Conservation (phyloP, 2,329 filamentous ascomycete species). For the Fusarium circinatum region DNA sequence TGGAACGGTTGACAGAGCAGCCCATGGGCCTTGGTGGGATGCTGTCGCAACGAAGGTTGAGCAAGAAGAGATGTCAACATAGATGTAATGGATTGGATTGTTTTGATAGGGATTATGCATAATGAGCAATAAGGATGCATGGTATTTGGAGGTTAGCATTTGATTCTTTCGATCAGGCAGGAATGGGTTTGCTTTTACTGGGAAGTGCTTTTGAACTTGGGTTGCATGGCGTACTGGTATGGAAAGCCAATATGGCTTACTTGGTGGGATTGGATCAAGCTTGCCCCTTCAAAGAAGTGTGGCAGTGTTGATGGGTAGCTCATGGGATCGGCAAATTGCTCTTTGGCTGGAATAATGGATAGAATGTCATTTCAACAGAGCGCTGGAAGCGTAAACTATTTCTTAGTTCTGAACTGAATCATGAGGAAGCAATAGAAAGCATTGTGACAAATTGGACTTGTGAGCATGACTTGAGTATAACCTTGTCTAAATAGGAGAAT, state of each 20-base stretch:
- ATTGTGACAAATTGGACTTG: no score
- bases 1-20: slow-evolving; percentile 72
- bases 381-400: background rate
- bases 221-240: slow-evolving; percentile 36
- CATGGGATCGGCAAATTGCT: slow-evolving; percentile 5
- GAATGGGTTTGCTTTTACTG: slow-evolving; percentile 15
- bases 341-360: slow-evolving; percentile 18
- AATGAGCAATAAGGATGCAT: slow-evolving; percentile 37
- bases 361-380: slow-evolving; percentile 17
- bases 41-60: slow-evolving; percentile 67
- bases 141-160: slow-evolving; percentile 27
- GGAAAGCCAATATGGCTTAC: slow-evolving; percentile 18
- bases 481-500: background rate
- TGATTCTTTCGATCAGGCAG: slow-evolving; percentile 5
- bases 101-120: slow-evolving; percentile 20
- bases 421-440: background rate
- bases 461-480: background rate
- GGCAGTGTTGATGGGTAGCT: slow-evolving; percentile 9
- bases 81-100: slow-evolving; percentile 3
- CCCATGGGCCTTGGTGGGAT: slow-evolving; percentile 78
- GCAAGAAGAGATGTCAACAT: slow-evolving; percentile 50
- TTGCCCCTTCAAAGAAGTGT: slow-evolving; percentile 5
- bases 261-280: slow-evolving; percentile 7
- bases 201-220: slow-evolving; percentile 30
- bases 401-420: background rate